Evolutionary conservation across 2,329 filamentous ascomycete species (phyloP), one percentile per base, ranked within the genome.

Genomic region (Lasiodiplodia sp.): DNA sequence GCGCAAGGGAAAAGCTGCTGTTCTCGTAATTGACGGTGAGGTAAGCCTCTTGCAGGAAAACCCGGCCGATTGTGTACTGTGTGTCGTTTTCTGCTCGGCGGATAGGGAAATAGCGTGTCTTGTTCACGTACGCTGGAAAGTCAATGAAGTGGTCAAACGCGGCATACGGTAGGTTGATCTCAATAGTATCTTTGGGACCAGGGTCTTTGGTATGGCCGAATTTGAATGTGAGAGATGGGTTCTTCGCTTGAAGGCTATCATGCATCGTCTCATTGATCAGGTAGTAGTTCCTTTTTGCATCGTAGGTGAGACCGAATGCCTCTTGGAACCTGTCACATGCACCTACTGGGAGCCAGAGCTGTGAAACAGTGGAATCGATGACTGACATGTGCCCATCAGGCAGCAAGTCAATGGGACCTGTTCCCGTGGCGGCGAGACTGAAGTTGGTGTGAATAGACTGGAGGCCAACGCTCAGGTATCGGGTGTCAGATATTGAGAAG

Each of bases 241-340:
- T 78, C 21, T 71, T 72, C 1, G 56, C 68, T 12, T 75, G 51
- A 0, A 82, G 73, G 23, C 74, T 67, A 23, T 71, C 40, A 66
- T 81, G 80, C 4, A 76, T 72, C 0, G 74, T 78, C 14, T 79
- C 75, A 71, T 82, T 78, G 18, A 82, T 70, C 2, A 79, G 71
- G 67, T 82, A 83, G 1, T 81, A 72, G 10, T 80, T 75, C 11
- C 75, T 75, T 6, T 70, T 70, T 2, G 71, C 66, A 68, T 82
- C 77, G 73, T 80, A 83, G 3, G 72, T 77, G 1, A 83, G 72
- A 0, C 76, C 76, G 69, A 83, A 82, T 1, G 77, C 76, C 16
- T 70, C 25, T 70, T 80, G 78, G 68, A 83, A 82, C 10, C 72
- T 72, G n/a, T 78, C 71, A 70, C 82, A 83, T n/a, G 81, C 75